Evolutionary conservation across 2,329 filamentous ascomycete genomes (phyloP), one percentile per base, ranked within the genome.

Genomic region (Lachnellula occidentalis): DNA sequence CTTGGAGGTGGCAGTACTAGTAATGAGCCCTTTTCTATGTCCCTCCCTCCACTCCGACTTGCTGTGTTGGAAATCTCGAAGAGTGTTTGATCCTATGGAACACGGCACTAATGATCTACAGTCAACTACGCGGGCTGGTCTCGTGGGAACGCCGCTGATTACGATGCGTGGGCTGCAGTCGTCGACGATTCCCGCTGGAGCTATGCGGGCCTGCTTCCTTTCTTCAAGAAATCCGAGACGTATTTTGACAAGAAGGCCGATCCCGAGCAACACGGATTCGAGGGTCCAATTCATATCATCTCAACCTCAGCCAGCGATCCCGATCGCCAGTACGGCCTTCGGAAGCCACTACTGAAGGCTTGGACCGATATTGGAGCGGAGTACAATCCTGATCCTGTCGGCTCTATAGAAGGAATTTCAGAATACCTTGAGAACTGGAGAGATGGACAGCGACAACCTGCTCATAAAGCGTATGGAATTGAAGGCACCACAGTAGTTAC

Each of bases 191-290:
- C 70, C 1, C 62, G 69, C 5, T 81, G 77, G 72, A 72, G 71
- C 58, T 77, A 77, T 54, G 63, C 74, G 4, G 71, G 71, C 5
- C 69, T 79, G 34, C 68, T 75, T 15, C 73, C 74, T 2, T 80
- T 75, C 66, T 70, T 78, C 51, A 66, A 64, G 36, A 73, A 70
- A 55, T 60, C 69, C 0, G 75, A 77, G 56, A 55, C 15, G 15
- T 41, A 41, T 41, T 41, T 41, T 19, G 37, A 41, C 37, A 41
- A 41, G 37, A 41, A 64, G 1, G 47, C 42, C 8, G 58, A 67
- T 55, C 48, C 65, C 0, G 52, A 55, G 2, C 48, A 61, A 14
- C 70, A 72, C 51, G 70, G 70, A 9, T 53, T 57, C 34, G 54
- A 63, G 7, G 69, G 69, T 3, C 64, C 66, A 1, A 68, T 72